Conservation (phyloP, 2,329 filamentous ascomycete genomes). For the Didymella arachidicola region DNA sequence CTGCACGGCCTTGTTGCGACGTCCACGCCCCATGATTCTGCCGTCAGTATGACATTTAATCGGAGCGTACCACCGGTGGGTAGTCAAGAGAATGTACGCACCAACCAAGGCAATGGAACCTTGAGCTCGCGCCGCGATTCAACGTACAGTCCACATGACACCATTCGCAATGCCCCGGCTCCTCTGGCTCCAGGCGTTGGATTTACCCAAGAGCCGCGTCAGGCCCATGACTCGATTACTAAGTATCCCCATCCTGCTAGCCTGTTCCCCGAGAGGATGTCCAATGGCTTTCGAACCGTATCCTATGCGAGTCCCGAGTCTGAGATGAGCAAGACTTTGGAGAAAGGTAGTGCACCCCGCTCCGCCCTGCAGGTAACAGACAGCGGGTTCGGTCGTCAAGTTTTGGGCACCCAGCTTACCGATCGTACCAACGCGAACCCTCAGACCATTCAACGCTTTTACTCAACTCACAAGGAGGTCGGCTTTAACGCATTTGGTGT, state of each 20-base stretch:
- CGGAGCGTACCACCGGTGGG: conserved; percentile 20
- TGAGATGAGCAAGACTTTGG: conserved; percentile 23
- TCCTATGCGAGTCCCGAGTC: conserved; percentile 22
- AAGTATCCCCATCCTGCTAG: conserved; percentile 26
- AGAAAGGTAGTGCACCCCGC: conserved; percentile 29
- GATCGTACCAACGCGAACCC: conserved; percentile 34
- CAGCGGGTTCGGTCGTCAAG: conserved; percentile 26
- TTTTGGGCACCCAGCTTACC: conserved; percentile 39
- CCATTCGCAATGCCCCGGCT: conserved; percentile 18
- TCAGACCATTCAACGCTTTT: conserved; percentile 37
- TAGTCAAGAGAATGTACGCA: conserved; percentile 40
- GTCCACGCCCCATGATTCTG: conserved; percentile 41
- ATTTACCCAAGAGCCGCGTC: conserved; percentile 22
- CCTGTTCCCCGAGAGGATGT: conserved; percentile 23
- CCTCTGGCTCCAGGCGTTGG: conserved; percentile 28
- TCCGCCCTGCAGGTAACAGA: conserved; percentile 20
- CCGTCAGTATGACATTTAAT: conserved; percentile 38
- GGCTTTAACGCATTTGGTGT: conserved; percentile 17
- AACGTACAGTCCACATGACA: conserved; percentile 26
- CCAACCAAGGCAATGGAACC: conserved; percentile 20
- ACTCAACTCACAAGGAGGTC: conserved; percentile 35
- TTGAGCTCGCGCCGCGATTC: conserved; percentile 25
- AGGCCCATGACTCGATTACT: conserved; percentile 22
- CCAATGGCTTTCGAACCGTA: conserved; percentile 19
- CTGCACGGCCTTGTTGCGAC: conserved; percentile 37